Conservation (phyloP, 768 basidiomycete species). For the Phanerodontia chrysosporium region DNA sequence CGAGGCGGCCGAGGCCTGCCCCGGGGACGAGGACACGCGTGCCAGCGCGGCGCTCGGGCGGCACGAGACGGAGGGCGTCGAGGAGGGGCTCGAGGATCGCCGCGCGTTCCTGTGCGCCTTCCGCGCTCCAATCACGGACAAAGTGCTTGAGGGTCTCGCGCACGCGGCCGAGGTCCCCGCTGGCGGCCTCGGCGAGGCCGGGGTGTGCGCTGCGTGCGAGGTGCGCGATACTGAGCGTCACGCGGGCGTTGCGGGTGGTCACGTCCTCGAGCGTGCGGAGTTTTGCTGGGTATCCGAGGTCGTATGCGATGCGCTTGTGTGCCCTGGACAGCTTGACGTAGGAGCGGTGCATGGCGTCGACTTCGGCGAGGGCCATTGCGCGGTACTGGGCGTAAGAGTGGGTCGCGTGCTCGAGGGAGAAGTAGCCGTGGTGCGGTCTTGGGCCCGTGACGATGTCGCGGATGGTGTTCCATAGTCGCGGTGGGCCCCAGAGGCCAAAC, state of each 20-base stretch:
- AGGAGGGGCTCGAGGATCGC: slow-evolving; percentile 56
- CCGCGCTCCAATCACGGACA: slow-evolving; percentile 65
- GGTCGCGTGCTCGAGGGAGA: slow-evolving; percentile 43
- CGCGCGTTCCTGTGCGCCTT: slow-evolving; percentile 51
- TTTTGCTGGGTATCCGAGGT: slow-evolving; percentile 52
- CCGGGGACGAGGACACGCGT: slow-evolving; percentile 59
- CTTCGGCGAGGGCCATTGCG: slow-evolving; percentile 37
- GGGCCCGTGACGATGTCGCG: slow-evolving; percentile 17
- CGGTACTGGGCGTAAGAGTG: slow-evolving; percentile 42
- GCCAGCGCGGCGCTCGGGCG: slow-evolving; percentile 23
- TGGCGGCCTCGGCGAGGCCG: slow-evolving; percentile 11
- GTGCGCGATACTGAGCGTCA: slow-evolving; percentile 39
- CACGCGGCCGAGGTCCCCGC: slow-evolving; percentile 30
- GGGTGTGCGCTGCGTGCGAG: slow-evolving; percentile 30
- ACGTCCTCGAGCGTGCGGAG: slow-evolving; percentile 37
- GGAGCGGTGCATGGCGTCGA: slow-evolving; percentile 36
- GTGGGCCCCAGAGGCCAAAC: slow-evolving; percentile 6
- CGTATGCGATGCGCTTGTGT: slow-evolving; percentile 46
- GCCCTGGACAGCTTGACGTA: slow-evolving; percentile 41
- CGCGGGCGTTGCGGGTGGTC: slow-evolving; percentile 26
- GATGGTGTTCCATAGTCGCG: slow-evolving; percentile 1
- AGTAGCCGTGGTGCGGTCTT: slow-evolving; percentile 22
- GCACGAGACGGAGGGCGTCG: slow-evolving; percentile 33
- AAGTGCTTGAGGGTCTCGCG: slow-evolving; percentile 65
- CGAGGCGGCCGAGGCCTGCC: slow-evolving; percentile 57